Evolutionary conservation across 2,329 filamentous ascomycete genomes (phyloP).

Genomic region (Neocatenulostroma microsporum): DNA sequence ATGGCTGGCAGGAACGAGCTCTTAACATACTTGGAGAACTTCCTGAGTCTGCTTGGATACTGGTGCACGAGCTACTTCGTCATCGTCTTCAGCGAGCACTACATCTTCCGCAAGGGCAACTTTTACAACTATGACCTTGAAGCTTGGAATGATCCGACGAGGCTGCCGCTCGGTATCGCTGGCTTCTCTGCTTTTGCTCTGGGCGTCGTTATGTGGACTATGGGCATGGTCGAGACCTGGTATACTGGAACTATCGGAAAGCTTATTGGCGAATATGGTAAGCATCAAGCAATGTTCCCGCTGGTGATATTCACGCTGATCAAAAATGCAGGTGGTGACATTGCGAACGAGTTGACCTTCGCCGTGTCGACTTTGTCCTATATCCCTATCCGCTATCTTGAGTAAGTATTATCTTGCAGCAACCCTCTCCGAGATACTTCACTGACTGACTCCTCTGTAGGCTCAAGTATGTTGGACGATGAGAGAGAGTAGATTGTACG

Average conservation of each 20-base stretch:
- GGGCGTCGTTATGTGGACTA: conserved; percentile 39
- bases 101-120: conserved; percentile 35
- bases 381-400: conserved; percentile 42
- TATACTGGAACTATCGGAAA: conserved; percentile 49
- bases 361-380: conserved; percentile 43
- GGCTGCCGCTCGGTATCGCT: conserved; percentile 37
- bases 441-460: background rate
- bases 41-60: conserved; percentile 41
- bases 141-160: conserved; percentile 39
- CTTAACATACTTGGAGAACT: conserved; percentile 38
- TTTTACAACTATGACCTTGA: conserved; percentile 38
- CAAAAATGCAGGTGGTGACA: conserved; percentile 50
- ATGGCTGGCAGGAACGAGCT: conserved; percentile 38
- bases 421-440: background rate
- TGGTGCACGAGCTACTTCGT: conserved; percentile 42
- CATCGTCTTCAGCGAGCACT: conserved; percentile 40
- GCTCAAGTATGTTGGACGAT: conserved; percentile 37
- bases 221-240: conserved; percentile 45
- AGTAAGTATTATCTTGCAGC: conserved; percentile 27
- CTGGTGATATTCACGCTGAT: too few species aligned
- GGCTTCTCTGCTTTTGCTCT: conserved; percentile 33
- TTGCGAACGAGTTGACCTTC: conserved; percentile 48
- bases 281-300: too few species aligned
- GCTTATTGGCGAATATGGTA: conserved; percentile 41
- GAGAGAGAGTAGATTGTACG: background rate